phyloP scores from a whole-genome alignment of 2,329 filamentous ascomycete genomes.

The Sporothrix globosa region DNA sequence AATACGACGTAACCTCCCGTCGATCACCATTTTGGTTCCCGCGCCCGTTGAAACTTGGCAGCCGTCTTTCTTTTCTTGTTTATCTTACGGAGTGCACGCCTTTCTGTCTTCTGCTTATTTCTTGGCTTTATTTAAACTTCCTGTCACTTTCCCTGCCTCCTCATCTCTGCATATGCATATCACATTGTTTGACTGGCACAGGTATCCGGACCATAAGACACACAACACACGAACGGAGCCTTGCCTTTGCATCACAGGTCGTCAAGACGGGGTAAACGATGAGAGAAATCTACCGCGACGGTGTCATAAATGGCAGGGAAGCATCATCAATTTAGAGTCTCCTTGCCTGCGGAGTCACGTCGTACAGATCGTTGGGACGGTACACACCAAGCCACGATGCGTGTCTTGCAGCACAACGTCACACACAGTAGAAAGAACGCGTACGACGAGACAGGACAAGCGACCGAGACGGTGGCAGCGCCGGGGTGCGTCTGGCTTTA shows the following conservation, averaged over 20 bases:
- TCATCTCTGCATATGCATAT: no score
- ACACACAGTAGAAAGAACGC: neutral
- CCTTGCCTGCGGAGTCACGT: neutral
- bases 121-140: no score
- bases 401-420: neutral
- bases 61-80: neutral
- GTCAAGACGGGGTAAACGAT: neutral
- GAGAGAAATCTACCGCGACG: neutral
- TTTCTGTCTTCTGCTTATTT: neutral
- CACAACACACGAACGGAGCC: no score
- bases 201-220: neutral
- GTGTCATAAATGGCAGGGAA: neutral
- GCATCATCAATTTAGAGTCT: neutral
- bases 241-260: neutral
- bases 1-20: neutral
- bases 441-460: neutral
- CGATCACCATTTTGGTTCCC: constrained; percentile 3
- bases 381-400: neutral
- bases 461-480: neutral
- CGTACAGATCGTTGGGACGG: neutral
- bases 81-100: neutral
- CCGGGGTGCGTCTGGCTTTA: neutral
- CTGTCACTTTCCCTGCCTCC: no score
- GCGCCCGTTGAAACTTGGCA: neutral
- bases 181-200: no score